A percentile compares a stretch with the other conserved stretches of the same genome.
Evolutionary conservation across 768 basidiomycete species (phyloP).

Genomic region (Termitomyces sp.): DNA sequence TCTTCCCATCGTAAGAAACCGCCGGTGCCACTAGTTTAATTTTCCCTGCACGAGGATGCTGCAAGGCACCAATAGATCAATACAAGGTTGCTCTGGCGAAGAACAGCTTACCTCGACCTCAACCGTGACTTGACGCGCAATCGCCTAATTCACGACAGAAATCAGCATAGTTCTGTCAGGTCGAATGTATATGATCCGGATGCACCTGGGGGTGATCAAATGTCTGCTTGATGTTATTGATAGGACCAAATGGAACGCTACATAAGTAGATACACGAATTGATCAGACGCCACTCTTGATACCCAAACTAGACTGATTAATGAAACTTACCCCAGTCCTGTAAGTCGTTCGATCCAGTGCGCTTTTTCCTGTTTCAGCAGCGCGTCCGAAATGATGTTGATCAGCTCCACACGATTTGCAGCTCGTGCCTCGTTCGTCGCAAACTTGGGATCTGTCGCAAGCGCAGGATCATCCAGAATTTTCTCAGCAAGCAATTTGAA

Average conservation of each 20-base stretch:
- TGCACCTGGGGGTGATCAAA: slow-evolving; percentile 78
- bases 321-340: slow-evolving; percentile 66
- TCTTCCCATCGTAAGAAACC: slow-evolving; percentile 76
- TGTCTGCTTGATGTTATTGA: slow-evolving; percentile 87
- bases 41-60: slow-evolving; percentile 75
- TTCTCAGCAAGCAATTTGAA: slow-evolving; percentile 65
- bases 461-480: slow-evolving; percentile 58
- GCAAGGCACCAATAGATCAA: slow-evolving; percentile 13
- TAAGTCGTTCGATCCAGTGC: slow-evolving; percentile 74
- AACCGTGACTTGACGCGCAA: slow-evolving; percentile 69
- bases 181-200: background rate
- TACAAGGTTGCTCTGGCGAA: slow-evolving; percentile 24
- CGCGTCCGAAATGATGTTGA: slow-evolving; percentile 61
- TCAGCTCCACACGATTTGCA: slow-evolving; percentile 64
- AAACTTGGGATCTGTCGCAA: slow-evolving; percentile 62
- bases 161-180: background rate
- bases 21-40: slow-evolving; percentile 81
- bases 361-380: slow-evolving; percentile 57
- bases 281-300: background rate
- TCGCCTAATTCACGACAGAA: slow-evolving; percentile 41
- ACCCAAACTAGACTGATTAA: background rate
- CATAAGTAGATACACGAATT: background rate
- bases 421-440: slow-evolving; percentile 75
- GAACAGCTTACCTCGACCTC: slow-evolving; percentile 68
- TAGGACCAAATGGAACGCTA: slow-evolving; percentile 85